Base-by-base conservation (phyloP, 1,139 yeast species). In the Pichia sp. region DNA sequence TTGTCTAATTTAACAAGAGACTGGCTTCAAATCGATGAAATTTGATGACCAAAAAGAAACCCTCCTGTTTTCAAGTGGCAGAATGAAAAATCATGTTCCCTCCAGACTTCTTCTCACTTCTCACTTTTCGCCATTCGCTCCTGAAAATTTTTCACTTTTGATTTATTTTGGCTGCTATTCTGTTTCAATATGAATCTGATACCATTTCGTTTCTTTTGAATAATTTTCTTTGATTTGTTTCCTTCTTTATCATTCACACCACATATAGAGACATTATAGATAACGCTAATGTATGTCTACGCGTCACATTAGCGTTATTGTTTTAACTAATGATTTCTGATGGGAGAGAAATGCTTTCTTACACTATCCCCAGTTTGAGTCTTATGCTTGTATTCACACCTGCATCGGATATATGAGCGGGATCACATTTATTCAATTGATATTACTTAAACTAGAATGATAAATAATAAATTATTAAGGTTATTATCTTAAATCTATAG, bases 371-470 rank as follows among this genome's bases (percentile, higher is more conserved):
- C 53, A 49, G 54, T 52, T 52, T 52, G 54, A 52, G 52, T 52
- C 54, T 50, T 52, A 49, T 49, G 53, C 53, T 49, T 49, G 52
- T 49, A 49, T 49, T 51, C 44, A 46, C 46, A 51, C 54, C 52
- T 49, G 54, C 54, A 52, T 52, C 49, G 53, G 54, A 52, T 50
- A 52, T 52, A 52, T 49, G 44, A 50, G 49, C 26, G 54, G 54
- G 54, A 44, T 43, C 40, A 52, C 54, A 52, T 47, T 26, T 35
- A 25, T 35, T 35, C 9, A 18, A 8, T 7, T 25, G 7, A 7
- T 25, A 1, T 18, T 18, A 18, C 18, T 18, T 18, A 18, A 18
- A 18, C 8, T 35, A 35, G 8, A 35, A 25, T 25, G 25, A 8
- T 34, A n/a, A 34, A 5, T 34, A 34, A 34, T 34, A 8, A 35